Evolutionary conservation across 306 rosid species (phyloP).

Genomic region (Cucumis melo): DNA sequence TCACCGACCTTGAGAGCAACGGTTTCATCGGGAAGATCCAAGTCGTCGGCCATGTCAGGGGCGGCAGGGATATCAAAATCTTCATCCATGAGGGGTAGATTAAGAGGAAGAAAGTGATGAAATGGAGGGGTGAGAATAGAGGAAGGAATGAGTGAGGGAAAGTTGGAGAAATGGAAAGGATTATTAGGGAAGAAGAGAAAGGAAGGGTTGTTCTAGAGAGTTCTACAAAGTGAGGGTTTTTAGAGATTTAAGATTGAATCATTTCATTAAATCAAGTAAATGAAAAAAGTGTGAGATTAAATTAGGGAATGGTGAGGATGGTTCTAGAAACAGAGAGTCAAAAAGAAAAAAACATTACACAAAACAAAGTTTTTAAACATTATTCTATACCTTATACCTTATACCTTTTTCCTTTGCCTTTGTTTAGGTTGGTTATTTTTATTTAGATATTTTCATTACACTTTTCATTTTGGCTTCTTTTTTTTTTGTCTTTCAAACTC

Average conservation of each 20-base stretch:
- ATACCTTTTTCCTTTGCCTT: too few relatives aligned
- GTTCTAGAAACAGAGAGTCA: background rate
- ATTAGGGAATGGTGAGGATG: background rate
- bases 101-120: background rate
- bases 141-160: background rate
- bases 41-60: constrained; percentile 54
- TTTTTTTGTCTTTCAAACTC: too few relatives aligned
- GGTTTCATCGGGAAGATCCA: constrained; percentile 37
- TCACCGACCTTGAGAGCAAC: constrained; percentile 58
- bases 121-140: background rate
- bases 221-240: constrained; percentile 18
- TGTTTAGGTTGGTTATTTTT: too few relatives aligned
- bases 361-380: too few relatives aligned
- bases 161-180: background rate
- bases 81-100: constrained; percentile 36
- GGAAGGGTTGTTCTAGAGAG: constrained; percentile 38
- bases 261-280: too few relatives aligned
- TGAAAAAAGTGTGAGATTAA: too few relatives aligned
- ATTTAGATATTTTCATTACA: too few relatives aligned
- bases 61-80: constrained; percentile 42
- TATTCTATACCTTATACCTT: too few relatives aligned
- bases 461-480: too few relatives aligned
- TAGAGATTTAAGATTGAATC: background rate
- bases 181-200: background rate
- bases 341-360: too few relatives aligned